Conservation (phyloP, 2,329 filamentous ascomycete species). For the Colletotrichum tabaci region DNA sequence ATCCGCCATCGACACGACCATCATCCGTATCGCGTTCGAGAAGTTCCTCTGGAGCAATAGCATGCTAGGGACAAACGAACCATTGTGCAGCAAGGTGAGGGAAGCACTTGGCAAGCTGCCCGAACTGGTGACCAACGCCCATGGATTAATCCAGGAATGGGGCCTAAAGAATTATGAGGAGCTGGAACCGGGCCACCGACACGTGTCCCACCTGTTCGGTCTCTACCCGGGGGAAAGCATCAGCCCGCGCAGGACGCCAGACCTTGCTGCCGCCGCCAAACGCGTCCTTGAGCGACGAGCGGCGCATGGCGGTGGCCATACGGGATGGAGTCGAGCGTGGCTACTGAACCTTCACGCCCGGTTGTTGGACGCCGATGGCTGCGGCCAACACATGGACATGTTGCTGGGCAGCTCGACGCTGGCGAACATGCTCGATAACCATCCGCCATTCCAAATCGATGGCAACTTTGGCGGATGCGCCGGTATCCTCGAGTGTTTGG, state of each 20-base stretch:
- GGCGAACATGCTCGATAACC: conserved; percentile 46
- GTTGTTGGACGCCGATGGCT: conserved; percentile 53
- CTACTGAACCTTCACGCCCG: conserved; percentile 62
- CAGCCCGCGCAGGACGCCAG: conserved; percentile 41
- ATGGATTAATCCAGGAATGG: conserved; percentile 60
- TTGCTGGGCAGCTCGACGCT: conserved; percentile 35
- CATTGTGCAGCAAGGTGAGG: conserved; percentile 19
- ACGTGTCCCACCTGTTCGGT: conserved; percentile 65
- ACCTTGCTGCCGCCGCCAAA: conserved; percentile 48
- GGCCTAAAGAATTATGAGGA: conserved; percentile 58
- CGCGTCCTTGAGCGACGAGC: conserved; percentile 49
- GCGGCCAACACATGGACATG: conserved; percentile 36
- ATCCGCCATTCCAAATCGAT: conserved; percentile 62
- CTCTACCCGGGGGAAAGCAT: conserved; percentile 58
- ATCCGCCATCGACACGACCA: conserved; percentile 61
- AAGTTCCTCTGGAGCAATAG: conserved; percentile 47
- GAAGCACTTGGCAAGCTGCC: conserved; percentile 42
- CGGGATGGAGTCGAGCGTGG: conserved; percentile 66
- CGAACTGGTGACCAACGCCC: conserved; percentile 41
- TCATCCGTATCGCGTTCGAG: conserved; percentile 39
- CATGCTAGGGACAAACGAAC: conserved; percentile 29
- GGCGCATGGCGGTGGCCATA: conserved; percentile 59
- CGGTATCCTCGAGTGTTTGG: conserved; percentile 50
- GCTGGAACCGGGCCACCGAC: conserved; percentile 64
- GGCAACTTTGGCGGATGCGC: conserved; percentile 64